Evolutionary conservation across 2,329 filamentous ascomycete species (phyloP), one percentile per base, ranked within the genome.

Genomic region (Emydomyces testavorans): DNA sequence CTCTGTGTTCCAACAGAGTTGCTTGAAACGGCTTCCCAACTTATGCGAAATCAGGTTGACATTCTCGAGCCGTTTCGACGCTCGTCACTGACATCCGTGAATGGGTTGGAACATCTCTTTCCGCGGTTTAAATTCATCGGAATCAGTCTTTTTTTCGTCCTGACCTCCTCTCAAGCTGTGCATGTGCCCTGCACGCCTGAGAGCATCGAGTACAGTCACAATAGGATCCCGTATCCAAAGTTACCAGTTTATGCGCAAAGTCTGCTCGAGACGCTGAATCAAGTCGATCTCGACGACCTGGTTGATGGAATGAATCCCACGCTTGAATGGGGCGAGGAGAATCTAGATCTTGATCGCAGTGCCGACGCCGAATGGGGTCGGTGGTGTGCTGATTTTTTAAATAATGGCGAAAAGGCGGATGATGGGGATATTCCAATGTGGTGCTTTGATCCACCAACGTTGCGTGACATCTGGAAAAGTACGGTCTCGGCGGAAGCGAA

Each of bases 301-400:
- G 49, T 59, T 37, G 58, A 59, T 46, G 56, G 52, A 2, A 55
- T 53, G 51, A 42, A 58, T 32, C 46, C 58, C 10, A 45, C 53
- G 2, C 18, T 32, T 20, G 55, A 57, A 37, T 59, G 56, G 54
- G 56, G 56, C 8, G 24, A 42, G 18, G 26, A 47, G 39, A 35
- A 58, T 37, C 46, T 58, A 28, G 35, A 56, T 23, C 54, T 58
- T 3, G 46, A 53, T 3, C 52, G 52, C 7, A 47, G 31, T 3
- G 43, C 48, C 23, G 55, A 56, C 49, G 31, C 20, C 6, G 40
- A 50, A 5, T 58, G 54, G 54, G 16, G 20, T 23, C 23, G 37
- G 6, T 40, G 37, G 37, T 8, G 37, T 15, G 32, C 32, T 13
- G 32, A 35, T 35, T 35, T 35, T 13, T 15, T 35, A 16, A 35